Evolutionary conservation across 177 flowering plant species (phyloP).

Genomic region (Telopea speciosissima): DNA sequence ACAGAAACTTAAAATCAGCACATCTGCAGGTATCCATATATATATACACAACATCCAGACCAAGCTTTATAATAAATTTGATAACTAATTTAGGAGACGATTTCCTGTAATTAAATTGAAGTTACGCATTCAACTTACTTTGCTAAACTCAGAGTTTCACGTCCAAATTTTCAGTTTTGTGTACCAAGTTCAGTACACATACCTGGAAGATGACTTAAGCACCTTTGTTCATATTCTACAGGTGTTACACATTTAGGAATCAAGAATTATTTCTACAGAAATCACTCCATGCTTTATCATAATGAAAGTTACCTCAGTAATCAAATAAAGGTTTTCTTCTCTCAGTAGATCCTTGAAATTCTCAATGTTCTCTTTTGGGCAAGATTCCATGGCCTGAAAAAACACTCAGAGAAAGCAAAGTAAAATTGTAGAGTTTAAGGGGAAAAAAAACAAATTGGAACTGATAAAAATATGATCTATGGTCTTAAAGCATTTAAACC

Average conservation of each 20-base stretch:
- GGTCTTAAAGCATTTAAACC: conserved; percentile 29
- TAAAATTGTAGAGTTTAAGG: neutral
- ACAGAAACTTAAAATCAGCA: neutral
- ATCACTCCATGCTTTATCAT: too few relatives aligned
- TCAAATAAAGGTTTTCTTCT: conserved; percentile 82
- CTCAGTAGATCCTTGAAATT: conserved; percentile 45
- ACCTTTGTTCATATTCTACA: neutral
- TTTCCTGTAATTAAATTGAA: too few relatives aligned
- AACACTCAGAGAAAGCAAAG: neutral
- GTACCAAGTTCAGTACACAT: neutral
- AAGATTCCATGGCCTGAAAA: conserved; percentile 75
- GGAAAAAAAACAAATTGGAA: neutral
- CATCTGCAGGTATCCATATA: neutral
- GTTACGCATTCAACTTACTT: neutral
- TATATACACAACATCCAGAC: neutral
- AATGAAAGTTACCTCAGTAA: conserved; percentile 60
- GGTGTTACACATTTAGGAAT: neutral
- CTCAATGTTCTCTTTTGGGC: conserved; percentile 52
- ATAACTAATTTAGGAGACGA: too few relatives aligned
- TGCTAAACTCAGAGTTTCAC: neutral
- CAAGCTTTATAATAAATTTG: neutral
- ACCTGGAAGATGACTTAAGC: neutral
- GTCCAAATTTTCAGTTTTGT: neutral
- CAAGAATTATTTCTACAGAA: too few relatives aligned
- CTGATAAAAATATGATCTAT: neutral